Base-by-base conservation (phyloP, 495 filamentous ascomycete species). In the Cladorrhinum samala region DNA sequence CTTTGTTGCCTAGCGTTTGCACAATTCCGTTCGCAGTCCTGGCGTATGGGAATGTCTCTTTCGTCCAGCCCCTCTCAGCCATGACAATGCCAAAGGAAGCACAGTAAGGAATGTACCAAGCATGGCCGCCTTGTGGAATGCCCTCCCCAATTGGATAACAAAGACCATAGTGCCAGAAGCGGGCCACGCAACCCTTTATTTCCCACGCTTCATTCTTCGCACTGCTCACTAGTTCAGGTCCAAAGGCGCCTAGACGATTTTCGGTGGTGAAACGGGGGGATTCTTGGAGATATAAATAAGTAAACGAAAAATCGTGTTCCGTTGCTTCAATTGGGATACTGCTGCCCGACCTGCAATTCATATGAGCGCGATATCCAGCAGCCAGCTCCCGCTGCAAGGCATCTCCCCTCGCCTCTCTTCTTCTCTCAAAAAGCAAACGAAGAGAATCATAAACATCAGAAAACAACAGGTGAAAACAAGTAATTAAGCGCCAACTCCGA, bases 91-190 rank as follows among this genome's bases (percentile, higher is more conserved):
- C 53, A 56, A 54, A 59, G 58, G 56, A 65, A 66, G 11, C 27
- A 33, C 5, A 33, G 27, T 23, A 14, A 33, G 23, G 45, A 30
- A 33, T 47, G 45, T 47, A 14, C 21, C 13, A 11, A 33, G 45
- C 17, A 33, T 47, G 45, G 21, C 45, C 39, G 39, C 39, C 13
- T 18, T 45, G 42, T 21, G 42, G 42, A 45, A 58, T 53, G 59
- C 44, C 40, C 48, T 27, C 42, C 8, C 27, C 49, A 43, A 7
- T 21, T 18, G 18, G 53, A 41, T 47, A 50, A 67, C 66, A 73
- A 72, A 72, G 70, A 67, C 69, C 66, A 68, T 72, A 25, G 69
- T 66, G 58, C 69, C 63, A 62, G 67, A 72, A 63, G 54, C 55
- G 59, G 60, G 59, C 46, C 57, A 60, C 56, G 55, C 38, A 42